These are phyloP conservation scores for Lentinula sp. DNA, from an alignment of 768 basidiomycete genomes.

Conservation along the genomic window DNA sequence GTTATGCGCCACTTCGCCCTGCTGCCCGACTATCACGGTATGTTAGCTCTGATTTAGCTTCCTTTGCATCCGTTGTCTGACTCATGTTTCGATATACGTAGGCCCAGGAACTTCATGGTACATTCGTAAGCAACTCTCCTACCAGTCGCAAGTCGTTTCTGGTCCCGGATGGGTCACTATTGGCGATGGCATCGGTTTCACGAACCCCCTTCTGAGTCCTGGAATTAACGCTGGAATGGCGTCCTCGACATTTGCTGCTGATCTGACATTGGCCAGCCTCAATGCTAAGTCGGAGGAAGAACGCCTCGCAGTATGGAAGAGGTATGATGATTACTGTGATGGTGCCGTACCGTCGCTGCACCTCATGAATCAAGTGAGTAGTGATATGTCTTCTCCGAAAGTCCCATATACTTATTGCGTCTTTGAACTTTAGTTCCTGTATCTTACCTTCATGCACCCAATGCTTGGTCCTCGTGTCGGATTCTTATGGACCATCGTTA, in stretches of 20 bases:
- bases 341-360: neutral
- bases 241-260: conserved; percentile 7
- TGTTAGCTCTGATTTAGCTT: neutral
- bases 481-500: conserved; percentile 12
- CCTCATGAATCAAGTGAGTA: neutral
- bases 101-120: conserved; percentile 13
- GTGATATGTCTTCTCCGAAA: neutral
- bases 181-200: conserved; percentile 10
- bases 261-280: conserved; percentile 1
- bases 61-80: neutral
- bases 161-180: conserved; percentile 12
- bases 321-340: neutral
- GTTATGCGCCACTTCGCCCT: conserved; percentile 11
- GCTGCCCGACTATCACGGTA: conserved; percentile 6
- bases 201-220: conserved; percentile 12
- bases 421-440: conserved; percentile 8
- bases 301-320: neutral
- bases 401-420: neutral
- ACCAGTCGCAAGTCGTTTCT: conserved; percentile 10
- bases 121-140: conserved; percentile 11
- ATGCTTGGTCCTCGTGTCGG: conserved; percentile 9
- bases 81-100: neutral
- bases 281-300: neutral
- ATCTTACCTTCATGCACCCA: conserved; percentile 13
- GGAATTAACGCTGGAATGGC: conserved; percentile 14